These are phyloP conservation scores for Fraxinus sp. DNA, from an alignment of 305 asterid species.

Conservation along the genomic window DNA sequence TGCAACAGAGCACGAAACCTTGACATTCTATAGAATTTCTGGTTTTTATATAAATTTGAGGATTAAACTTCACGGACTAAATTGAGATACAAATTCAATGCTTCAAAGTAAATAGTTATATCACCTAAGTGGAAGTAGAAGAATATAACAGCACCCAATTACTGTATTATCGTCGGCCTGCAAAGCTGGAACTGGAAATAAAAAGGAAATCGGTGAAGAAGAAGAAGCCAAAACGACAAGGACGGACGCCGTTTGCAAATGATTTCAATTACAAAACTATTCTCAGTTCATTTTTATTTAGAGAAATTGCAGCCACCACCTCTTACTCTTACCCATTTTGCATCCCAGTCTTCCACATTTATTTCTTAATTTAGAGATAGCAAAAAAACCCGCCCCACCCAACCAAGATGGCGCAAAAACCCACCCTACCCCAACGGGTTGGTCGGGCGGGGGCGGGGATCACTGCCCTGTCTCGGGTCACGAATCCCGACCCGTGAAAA, in stretches of 20 bases:
- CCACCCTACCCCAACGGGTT: too few species aligned
- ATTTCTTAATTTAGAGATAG: too few species aligned
- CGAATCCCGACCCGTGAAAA: too few species aligned
- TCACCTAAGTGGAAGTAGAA: slow-evolving; percentile 7
- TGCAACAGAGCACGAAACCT: slow-evolving; percentile 71
- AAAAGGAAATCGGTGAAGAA: background rate
- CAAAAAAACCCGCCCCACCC: too few species aligned
- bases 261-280: background rate
- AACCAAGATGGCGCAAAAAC: too few species aligned
- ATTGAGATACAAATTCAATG: background rate
- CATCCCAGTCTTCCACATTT: background rate
- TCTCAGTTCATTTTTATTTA: background rate
- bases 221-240: background rate
- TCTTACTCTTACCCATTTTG: background rate
- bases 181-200: background rate
- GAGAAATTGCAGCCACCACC: background rate
- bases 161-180: background rate
- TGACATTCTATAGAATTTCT: slow-evolving; percentile 45
- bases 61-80: background rate
- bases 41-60: background rate
- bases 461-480: too few species aligned
- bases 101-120: background rate
- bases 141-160: background rate
- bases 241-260: background rate
- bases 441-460: too few species aligned